Percentiles rank a stretch among this genome's conserved stretches.
phyloP scores from a whole-genome alignment of 2,329 filamentous ascomycete species.

The Gnomoniopsis smithogilvyi region DNA sequence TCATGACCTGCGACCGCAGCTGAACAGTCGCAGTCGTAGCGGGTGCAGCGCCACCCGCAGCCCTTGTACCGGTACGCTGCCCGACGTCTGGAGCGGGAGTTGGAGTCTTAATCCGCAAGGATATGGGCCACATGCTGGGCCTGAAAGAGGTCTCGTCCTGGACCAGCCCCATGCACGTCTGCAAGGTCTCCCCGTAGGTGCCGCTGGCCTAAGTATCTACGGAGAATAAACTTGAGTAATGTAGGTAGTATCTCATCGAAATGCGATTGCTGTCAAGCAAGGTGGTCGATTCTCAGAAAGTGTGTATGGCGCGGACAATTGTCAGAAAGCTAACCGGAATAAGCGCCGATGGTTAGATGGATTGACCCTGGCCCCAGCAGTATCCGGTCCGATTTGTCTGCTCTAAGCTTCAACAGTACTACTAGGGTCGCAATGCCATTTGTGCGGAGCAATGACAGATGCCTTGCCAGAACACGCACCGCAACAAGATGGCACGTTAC shows the following conservation, averaged over 20 bases:
- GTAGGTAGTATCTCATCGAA: not conserved
- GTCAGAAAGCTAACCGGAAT: not conserved
- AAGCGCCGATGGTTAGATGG: not conserved
- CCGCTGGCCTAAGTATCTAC: slow-evolving; percentile 9
- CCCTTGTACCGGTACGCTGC: slow-evolving; percentile 13
- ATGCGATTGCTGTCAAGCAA: not conserved
- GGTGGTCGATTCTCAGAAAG: not conserved
- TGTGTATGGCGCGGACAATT: not conserved
- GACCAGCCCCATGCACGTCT: slow-evolving; percentile 10
- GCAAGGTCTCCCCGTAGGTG: slow-evolving; percentile 5
- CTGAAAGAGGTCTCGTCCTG: slow-evolving; percentile 11
- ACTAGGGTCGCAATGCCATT: not conserved
- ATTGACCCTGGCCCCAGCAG: slow-evolving; percentile 1
- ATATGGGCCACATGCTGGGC: slow-evolving; percentile 3
- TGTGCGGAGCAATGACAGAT: slow-evolving; percentile 12
- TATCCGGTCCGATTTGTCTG: slow-evolving; percentile 7
- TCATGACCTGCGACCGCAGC: slow-evolving; percentile 27
- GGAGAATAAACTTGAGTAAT: slow-evolving; percentile 1
- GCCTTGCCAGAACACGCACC: not conserved
- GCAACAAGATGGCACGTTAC: not conserved
- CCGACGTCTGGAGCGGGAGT: slow-evolving; percentile 4
- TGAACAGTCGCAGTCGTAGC: slow-evolving; percentile 30
- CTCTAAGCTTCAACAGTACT: not conserved
- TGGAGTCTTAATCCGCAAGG: not conserved
- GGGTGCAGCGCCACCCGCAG: slow-evolving; percentile 27